These are phyloP conservation scores for Fusarium sp. DNA, from an alignment of 2,329 filamentous ascomycete species.

Conservation along the genomic window DNA sequence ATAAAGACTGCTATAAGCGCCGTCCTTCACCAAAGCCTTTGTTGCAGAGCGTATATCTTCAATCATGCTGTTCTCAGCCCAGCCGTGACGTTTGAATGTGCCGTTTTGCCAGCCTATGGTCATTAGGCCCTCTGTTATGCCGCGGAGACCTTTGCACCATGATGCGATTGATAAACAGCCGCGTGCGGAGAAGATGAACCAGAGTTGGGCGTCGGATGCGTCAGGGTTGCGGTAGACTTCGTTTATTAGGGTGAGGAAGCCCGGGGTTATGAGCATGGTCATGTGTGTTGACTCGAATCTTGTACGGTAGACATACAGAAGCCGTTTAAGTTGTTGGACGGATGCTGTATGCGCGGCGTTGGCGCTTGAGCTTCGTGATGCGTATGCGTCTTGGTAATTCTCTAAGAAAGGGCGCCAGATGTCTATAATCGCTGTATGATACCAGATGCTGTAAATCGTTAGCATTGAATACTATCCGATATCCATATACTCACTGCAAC, in stretches of 20 bases:
- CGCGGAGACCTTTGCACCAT: constrained; percentile 21
- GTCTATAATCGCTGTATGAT: constrained; percentile 15
- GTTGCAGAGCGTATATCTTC: constrained; percentile 9
- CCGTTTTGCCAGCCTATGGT: constrained; percentile 13
- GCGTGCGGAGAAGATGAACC: constrained; percentile 7
- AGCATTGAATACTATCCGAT: neutral
- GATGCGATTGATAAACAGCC: constrained; percentile 6
- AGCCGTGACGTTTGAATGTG: neutral
- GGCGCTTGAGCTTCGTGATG: accelerated
- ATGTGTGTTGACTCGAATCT: constrained; percentile 14
- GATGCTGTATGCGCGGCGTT: neutral
- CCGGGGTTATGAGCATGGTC: constrained; percentile 14
- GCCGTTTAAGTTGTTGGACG: constrained; percentile 3
- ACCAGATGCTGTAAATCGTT: neutral
- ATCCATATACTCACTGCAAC: constrained; percentile 1
- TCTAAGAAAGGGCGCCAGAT: constrained; percentile 12
- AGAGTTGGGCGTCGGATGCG: constrained; percentile 9
- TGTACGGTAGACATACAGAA: constrained; percentile 3
- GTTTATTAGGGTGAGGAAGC: constrained; percentile 2
- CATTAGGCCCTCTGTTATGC: constrained; percentile 17
- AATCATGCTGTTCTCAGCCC: constrained; percentile 9
- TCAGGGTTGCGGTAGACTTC: neutral
- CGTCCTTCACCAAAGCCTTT: neutral
- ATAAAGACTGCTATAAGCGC: constrained; percentile 14
- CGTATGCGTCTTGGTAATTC: accelerated